phyloP scores from a whole-genome alignment of 495 filamentous ascomycete genomes.

The Penicillium desertorum region DNA sequence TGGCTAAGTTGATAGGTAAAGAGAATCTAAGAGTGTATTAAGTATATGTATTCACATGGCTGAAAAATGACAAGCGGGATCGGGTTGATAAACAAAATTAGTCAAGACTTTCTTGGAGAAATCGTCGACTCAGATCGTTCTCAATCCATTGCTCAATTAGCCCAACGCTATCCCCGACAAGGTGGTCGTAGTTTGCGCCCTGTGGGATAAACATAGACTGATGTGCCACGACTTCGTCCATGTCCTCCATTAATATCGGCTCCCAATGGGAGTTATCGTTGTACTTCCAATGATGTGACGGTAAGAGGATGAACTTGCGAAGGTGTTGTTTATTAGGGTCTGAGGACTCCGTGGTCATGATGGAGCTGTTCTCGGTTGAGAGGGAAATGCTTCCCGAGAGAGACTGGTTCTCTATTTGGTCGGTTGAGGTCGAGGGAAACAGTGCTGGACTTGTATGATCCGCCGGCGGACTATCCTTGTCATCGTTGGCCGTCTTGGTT shows the following conservation, averaged over 20 bases:
- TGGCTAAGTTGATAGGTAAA: too few relatives aligned
- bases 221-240: slow-evolving; percentile 85
- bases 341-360: slow-evolving; percentile 2
- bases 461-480: neutral
- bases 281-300: slow-evolving; percentile 47
- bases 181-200: slow-evolving; percentile 63
- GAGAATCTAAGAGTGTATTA: neutral
- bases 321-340: slow-evolving; percentile 44
- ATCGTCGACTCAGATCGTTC: slow-evolving; percentile 39
- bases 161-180: slow-evolving; percentile 72
- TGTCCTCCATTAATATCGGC: slow-evolving; percentile 72
- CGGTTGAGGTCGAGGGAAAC: slow-evolving; percentile 10
- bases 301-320: slow-evolving; percentile 77
- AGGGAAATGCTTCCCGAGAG: slow-evolving; percentile 18
- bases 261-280: slow-evolving; percentile 67
- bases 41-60: neutral
- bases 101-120: slow-evolving; percentile 23
- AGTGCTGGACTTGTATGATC: slow-evolving; percentile 8
- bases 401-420: slow-evolving; percentile 4
- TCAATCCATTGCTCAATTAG: slow-evolving; percentile 73
- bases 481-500: slow-evolving; percentile 1
- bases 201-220: slow-evolving; percentile 74
- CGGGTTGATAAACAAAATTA: neutral
- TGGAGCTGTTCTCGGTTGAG: slow-evolving; percentile 8
- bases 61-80: neutral